Percentiles rank a stretch among this genome's conserved stretches.
Conservation (phyloP, 805 yeast species). For the Cephaloascus fragrans region DNA sequence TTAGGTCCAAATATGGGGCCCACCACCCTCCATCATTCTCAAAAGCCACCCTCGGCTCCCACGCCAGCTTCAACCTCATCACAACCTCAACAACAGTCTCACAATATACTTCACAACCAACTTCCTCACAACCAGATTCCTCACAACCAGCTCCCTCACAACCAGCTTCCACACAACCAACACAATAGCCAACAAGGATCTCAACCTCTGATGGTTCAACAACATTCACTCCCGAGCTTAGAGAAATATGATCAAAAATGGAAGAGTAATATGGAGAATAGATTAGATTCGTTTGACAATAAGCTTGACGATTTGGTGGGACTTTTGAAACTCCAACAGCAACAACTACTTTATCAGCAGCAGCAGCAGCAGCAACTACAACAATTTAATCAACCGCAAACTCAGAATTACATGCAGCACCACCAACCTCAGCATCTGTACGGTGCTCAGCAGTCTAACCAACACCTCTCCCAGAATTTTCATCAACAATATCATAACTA, state of each 20-base stretch:
- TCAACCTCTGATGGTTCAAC: background rate
- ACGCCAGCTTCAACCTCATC: conserved; percentile 1
- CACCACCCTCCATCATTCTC: background rate
- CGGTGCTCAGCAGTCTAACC: background rate
- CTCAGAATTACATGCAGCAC: no score
- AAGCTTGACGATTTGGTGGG: conserved; percentile 27
- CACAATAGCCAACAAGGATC: conserved; percentile 1
- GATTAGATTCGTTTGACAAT: conserved; percentile 23
- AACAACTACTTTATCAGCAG: conserved; percentile 1
- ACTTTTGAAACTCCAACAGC: conserved; percentile 6
- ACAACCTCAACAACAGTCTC: background rate
- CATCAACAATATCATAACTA: no score
- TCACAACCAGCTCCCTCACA: background rate
- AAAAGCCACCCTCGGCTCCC: conserved; percentile 1
- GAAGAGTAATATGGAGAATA: conserved; percentile 23
- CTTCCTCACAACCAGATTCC: background rate
- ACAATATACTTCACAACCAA: background rate
- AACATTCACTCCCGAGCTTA: background rate
- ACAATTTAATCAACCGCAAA: background rate
- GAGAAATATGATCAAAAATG: conserved; percentile 13
- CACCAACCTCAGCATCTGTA: background rate
- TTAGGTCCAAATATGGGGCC: background rate
- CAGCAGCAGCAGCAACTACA: conserved; percentile 3
- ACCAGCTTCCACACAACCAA: background rate
- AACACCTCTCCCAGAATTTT: background rate